These are phyloP conservation scores for Candolleomyces eurysporus DNA, from an alignment of 768 basidiomycete genomes.

Conservation along the genomic window DNA sequence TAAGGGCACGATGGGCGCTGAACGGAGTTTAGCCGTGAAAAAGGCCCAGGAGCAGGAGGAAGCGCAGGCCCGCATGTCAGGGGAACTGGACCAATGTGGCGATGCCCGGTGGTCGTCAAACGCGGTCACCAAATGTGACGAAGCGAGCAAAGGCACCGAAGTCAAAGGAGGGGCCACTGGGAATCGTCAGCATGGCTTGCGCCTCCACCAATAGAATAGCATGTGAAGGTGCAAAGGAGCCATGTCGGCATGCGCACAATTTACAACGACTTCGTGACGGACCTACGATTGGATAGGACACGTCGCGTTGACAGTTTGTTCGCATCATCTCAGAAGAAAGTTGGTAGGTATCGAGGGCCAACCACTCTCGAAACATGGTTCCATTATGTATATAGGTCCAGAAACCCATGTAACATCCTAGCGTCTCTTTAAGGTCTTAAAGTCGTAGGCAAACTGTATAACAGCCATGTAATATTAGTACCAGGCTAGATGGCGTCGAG, in stretches of 20 bases:
- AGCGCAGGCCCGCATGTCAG: not conserved
- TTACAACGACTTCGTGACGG: too few species aligned
- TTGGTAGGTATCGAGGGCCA: too few species aligned
- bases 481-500: conserved; percentile 30
- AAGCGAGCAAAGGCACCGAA: too few species aligned
- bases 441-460: conserved; percentile 8
- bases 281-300: too few species aligned
- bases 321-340: too few species aligned
- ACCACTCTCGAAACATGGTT: not conserved
- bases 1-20: not conserved
- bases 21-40: conserved; percentile 10
- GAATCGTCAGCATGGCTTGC: not conserved
- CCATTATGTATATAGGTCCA: conserved; percentile 1
- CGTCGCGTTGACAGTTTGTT: too few species aligned
- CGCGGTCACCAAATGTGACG: too few species aligned
- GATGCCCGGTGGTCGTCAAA: not conserved
- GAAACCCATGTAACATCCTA: not conserved
- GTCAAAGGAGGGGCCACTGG: not conserved
- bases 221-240: not conserved
- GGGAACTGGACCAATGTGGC: not conserved
- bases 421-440: conserved; percentile 3
- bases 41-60: not conserved
- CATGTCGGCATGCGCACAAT: not conserved
- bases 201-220: not conserved
- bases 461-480: conserved; percentile 28